phyloP scores from a whole-genome alignment of 495 filamentous ascomycete species.

The Penicillium steckii region DNA sequence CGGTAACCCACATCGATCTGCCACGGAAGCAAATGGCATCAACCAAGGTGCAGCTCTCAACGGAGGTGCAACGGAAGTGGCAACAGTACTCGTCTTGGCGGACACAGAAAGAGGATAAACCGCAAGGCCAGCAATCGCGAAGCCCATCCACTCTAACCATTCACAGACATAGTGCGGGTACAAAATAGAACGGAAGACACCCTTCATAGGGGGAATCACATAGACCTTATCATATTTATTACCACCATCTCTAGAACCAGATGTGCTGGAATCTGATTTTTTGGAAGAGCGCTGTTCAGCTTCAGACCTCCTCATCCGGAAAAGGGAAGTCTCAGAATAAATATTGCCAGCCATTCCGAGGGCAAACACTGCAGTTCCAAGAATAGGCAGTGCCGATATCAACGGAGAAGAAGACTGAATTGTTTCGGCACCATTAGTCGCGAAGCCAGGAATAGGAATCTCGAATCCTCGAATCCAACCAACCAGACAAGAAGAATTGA shows the following conservation, averaged over 20 bases:
- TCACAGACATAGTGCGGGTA: slow-evolving; percentile 93
- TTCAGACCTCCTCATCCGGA: slow-evolving; percentile 57
- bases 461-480: slow-evolving; percentile 67
- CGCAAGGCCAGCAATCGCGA: slow-evolving; percentile 61
- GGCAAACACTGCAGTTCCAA: slow-evolving; percentile 61
- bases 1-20: slow-evolving; percentile 25
- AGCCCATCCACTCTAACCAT: slow-evolving; percentile 95
- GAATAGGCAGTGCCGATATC: slow-evolving; percentile 8
- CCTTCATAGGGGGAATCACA: slow-evolving; percentile 79
- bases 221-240: slow-evolving; percentile 74
- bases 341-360: slow-evolving; percentile 78
- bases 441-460: slow-evolving; percentile 27
- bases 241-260: slow-evolving; percentile 2
- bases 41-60: slow-evolving; percentile 46
- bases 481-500: slow-evolving; percentile 74
- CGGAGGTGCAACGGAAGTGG: slow-evolving; percentile 12
- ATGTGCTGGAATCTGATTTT: slow-evolving; percentile 33
- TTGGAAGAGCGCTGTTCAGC: slow-evolving; percentile 41
- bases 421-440: slow-evolving; percentile 6
- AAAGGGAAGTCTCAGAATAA: slow-evolving; percentile 63
- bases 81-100: slow-evolving; percentile 2
- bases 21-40: slow-evolving; percentile 53
- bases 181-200: slow-evolving; percentile 77
- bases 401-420: background rate
- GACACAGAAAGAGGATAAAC: slow-evolving; percentile 22